Evolutionary conservation across 2,329 filamentous ascomycete species (phyloP), one percentile per base, ranked within the genome.

Genomic region (Pseudogymnoascus sp.): DNA sequence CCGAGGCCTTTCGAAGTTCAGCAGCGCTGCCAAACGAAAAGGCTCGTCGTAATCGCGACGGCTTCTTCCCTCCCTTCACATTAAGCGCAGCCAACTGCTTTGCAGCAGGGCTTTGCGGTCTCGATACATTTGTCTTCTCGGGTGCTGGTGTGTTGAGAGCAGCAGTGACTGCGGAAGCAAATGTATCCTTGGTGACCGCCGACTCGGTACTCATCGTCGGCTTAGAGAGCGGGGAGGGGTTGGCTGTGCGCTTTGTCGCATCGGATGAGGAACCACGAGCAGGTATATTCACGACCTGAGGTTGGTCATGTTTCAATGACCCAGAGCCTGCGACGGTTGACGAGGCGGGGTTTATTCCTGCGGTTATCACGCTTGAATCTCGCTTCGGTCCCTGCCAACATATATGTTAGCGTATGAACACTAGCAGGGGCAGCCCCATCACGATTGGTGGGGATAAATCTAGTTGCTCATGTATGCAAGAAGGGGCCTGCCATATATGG

Each of bases 21-120:
- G 93, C 91, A 42, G 92, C 91, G 73, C 93, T 97, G 59, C 94
- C 92, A 75, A 99, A 99, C 0, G 94, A 99, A 71, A 99, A 96
- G 0, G 94, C 94, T 69, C 94, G 84, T 62, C 94, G 86, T 64
- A 99, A 80, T 67, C 92, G 83, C 16, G 90, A 92, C 2, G 89
- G 90, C 77, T 91, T 92, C 72, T 85, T 89, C 28, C 80, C 79
- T 61, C 91, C 90, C 72, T 90, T 93, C 67, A 93, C 89, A 64
- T 88, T 93, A 62, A 97, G 81, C n/a, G 92, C 91, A 52, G 90
- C 86, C 39, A 97, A 82, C 63, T 95, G 91, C 74, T 91, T 88
- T 12, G 90, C 88, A 19, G 93, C 93, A 55, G 90, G 86, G 61
- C 78, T 77, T 66, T 71, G 62, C 58, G 70, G 66, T 33, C 63